A percentile compares a stretch with the other conserved stretches of the same genome.
phyloP scores from a whole-genome alignment of 2,329 filamentous ascomycete species.

The Sphaerulina musiva region DNA sequence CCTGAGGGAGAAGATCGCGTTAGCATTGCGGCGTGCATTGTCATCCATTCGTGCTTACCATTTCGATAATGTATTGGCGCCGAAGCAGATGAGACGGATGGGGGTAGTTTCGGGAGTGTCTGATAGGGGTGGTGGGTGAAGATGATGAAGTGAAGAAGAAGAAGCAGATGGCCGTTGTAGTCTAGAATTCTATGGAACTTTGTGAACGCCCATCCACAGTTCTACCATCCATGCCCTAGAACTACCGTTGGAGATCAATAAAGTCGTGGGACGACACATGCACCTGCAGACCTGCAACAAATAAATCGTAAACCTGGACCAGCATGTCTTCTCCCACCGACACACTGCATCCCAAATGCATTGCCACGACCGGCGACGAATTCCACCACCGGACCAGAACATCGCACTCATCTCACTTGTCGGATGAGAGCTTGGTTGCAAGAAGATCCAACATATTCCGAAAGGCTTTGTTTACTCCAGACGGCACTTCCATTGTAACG shows the following conservation, averaged over 20 bases:
- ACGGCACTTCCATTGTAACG: conserved; percentile 53
- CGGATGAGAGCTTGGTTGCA: background rate
- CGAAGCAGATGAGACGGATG: conserved; percentile 7
- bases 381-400: conserved; percentile 8
- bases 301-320: background rate
- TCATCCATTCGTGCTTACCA: conserved; percentile 22
- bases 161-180: conserved; percentile 1
- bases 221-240: too few relatives aligned
- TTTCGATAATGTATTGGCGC: conserved; percentile 15
- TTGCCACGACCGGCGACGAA: conserved; percentile 23
- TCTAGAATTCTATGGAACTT: conserved; percentile 8
- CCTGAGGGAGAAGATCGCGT: conserved; percentile 23
- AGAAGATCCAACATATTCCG: conserved; percentile 38
- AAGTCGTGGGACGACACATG: too few relatives aligned
- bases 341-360: conserved; percentile 15
- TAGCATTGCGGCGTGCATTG: conserved; percentile 15
- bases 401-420: background rate
- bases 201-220: conserved; percentile 4
- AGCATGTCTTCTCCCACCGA: conserved; percentile 5
- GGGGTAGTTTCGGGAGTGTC: conserved; percentile 19
- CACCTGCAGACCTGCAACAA: too few relatives aligned
- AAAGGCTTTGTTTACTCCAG: conserved; percentile 44
- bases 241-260: conserved; percentile 2
- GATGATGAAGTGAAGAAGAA: conserved; percentile 5
- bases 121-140: background rate